Conservation (phyloP, 768 basidiomycete species). For the Mycena vulgaris region DNA sequence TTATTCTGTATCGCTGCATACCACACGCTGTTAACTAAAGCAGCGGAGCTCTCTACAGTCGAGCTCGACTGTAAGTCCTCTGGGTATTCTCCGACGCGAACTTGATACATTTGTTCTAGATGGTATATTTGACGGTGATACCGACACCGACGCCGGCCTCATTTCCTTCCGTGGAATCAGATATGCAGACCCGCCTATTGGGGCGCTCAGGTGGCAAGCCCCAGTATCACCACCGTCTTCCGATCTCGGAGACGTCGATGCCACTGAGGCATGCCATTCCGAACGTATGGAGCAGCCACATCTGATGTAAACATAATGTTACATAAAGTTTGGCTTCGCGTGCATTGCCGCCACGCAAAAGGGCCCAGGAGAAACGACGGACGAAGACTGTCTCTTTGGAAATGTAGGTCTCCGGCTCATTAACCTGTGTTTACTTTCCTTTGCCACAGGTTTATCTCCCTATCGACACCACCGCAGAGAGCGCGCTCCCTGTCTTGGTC, state of each 20-base stretch:
- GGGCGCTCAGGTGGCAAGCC: slow-evolving; percentile 56
- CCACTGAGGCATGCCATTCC: slow-evolving; percentile 47
- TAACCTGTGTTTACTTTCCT: background rate
- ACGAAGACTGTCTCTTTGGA: slow-evolving; percentile 62
- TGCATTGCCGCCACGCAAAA: slow-evolving; percentile 54
- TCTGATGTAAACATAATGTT: background rate
- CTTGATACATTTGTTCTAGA: slow-evolving; percentile 43
- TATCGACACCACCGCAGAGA: slow-evolving; percentile 37
- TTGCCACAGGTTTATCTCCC: slow-evolving; percentile 53
- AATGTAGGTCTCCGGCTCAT: slow-evolving; percentile 49
- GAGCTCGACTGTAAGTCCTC: slow-evolving; percentile 45
- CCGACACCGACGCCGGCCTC: slow-evolving; percentile 49
- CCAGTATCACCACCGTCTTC: slow-evolving; percentile 55
- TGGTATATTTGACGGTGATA: slow-evolving; percentile 54
- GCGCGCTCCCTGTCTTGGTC: slow-evolving; percentile 56
- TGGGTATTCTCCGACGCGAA: background rate
- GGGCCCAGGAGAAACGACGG: slow-evolving; percentile 45
- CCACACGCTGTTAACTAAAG: background rate
- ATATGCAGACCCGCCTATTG: slow-evolving; percentile 60
- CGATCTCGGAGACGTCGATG: slow-evolving; percentile 53
- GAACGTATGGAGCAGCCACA: background rate
- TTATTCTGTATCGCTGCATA: background rate
- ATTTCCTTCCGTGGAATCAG: slow-evolving; percentile 59
- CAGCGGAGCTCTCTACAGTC: slow-evolving; percentile 28
- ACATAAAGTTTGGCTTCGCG: slow-evolving; percentile 52